A percentile compares a stretch with the other conserved stretches of the same genome.
Evolutionary conservation across 2,329 filamentous ascomycete genomes (phyloP).

Genomic region (Pseudocercospora fuligena): DNA sequence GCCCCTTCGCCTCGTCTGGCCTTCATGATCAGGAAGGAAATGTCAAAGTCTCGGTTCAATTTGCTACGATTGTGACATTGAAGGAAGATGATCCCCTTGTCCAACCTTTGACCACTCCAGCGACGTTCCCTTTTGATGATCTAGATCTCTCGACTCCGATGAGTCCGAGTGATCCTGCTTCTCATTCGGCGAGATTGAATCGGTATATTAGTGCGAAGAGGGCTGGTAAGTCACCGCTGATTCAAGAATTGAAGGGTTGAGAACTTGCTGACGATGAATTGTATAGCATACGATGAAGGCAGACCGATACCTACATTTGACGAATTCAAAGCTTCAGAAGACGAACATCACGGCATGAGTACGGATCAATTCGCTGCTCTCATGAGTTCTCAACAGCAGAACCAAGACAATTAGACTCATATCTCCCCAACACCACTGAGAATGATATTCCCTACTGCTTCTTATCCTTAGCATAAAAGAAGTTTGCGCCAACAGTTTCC

Average conservation of each 20-base stretch:
- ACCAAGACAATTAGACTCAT: too few species aligned
- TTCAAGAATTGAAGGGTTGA: background rate
- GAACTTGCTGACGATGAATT: background rate
- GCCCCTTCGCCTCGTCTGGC: background rate
- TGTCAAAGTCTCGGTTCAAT: background rate
- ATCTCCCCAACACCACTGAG: too few species aligned
- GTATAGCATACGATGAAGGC: background rate
- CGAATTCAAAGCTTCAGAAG: background rate
- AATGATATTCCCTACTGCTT: slow-evolving; percentile 46
- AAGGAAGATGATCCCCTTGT: background rate
- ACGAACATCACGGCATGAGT: background rate
- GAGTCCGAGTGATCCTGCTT: background rate
- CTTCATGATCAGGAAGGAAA: background rate
- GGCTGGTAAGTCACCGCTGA: background rate
- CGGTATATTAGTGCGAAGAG: slow-evolving; percentile 3
- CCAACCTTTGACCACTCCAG: background rate
- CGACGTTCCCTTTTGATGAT: background rate
- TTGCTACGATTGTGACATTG: background rate
- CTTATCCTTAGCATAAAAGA: slow-evolving; percentile 54
- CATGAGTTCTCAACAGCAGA: background rate
- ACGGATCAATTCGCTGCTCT: background rate
- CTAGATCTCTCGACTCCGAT: background rate
- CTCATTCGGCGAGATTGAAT: background rate
- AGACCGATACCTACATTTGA: background rate
- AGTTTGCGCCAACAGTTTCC: slow-evolving; percentile 54